phyloP scores from a whole-genome alignment of 371 early-diverging fungal species.

The Mortierella sp. region DNA sequence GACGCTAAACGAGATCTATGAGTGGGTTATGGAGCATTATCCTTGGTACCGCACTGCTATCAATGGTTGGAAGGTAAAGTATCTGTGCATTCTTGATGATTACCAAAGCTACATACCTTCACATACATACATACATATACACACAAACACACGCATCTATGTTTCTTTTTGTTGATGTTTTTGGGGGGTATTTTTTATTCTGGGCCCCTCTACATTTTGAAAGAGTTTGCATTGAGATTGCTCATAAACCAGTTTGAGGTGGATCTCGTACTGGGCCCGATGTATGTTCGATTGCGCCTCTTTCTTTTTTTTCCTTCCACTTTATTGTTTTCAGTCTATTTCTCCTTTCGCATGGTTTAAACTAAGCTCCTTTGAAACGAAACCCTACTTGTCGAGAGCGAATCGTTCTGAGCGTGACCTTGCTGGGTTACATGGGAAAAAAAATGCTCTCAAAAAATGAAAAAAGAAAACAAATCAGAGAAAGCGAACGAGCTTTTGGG shows the following conservation, averaged over 20 bases:
- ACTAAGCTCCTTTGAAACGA: conserved; percentile 22
- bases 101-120: background rate
- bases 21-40: conserved; percentile 86
- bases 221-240: too few relatives aligned
- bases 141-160: background rate
- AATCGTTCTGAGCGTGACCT: conserved; percentile 30
- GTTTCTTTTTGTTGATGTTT: background rate
- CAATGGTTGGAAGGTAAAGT: conserved; percentile 86
- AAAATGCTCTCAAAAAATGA: conserved; percentile 12
- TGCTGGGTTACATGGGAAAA: conserved; percentile 40
- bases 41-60: conserved; percentile 83
- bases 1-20: conserved; percentile 94
- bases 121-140: background rate
- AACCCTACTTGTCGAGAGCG: conserved; percentile 44
- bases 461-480: conserved; percentile 1
- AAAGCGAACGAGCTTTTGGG: conserved; percentile 9
- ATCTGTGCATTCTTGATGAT: background rate
- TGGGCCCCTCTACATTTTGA: too few relatives aligned
- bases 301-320: background rate
- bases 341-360: conserved; percentile 18
- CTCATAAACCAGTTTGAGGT: background rate
- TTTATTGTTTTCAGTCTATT: background rate
- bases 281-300: background rate
- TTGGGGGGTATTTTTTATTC: too few relatives aligned
- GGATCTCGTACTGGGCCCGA: background rate